These are phyloP conservation scores for Cylindrodendrum hubeiense DNA, from an alignment of 2,329 filamentous ascomycete genomes.

Conservation along the genomic window DNA sequence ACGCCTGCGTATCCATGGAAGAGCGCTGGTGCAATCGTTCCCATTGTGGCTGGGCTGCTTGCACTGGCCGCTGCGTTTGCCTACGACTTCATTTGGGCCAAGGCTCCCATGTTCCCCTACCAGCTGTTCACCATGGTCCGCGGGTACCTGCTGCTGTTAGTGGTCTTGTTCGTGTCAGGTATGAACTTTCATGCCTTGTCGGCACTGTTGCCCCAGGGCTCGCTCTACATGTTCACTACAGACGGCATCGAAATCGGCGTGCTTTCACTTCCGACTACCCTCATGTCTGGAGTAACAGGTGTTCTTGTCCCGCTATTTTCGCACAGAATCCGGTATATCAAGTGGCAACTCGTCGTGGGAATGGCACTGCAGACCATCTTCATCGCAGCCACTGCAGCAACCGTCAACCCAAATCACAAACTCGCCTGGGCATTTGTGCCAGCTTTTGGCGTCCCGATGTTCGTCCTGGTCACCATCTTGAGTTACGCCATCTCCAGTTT, in stretches of 20 bases:
- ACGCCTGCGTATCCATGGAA: conserved; percentile 17
- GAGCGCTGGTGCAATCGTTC: conserved; percentile 12
- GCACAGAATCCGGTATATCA: conserved; percentile 14
- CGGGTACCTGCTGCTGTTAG: conserved; percentile 6
- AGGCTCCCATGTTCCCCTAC: conserved; percentile 18
- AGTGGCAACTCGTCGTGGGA: conserved; percentile 21
- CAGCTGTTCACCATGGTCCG: conserved; percentile 6
- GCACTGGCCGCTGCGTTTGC: conserved; percentile 7
- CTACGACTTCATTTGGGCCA: conserved; percentile 17
- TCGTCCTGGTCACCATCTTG: conserved; percentile 25
- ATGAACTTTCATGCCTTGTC: conserved; percentile 31
- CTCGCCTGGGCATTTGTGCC: conserved; percentile 31
- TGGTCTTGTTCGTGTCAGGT: conserved; percentile 26
- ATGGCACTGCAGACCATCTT: conserved; percentile 26
- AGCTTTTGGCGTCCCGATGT: conserved; percentile 27
- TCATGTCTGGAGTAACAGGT: conserved; percentile 5
- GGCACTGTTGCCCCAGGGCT: conserved; percentile 24
- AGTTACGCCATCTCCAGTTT: conserved; percentile 27
- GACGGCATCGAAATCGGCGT: conserved; percentile 27
- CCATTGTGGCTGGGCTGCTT: neutral
- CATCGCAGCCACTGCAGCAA: conserved; percentile 23
- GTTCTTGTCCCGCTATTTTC: conserved; percentile 8
- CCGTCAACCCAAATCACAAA: conserved; percentile 29
- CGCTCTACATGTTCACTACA: conserved; percentile 29
- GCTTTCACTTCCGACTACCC: conserved; percentile 5